A percentile compares a stretch with the other conserved stretches of the same genome.
These are phyloP conservation scores for Tritrichomonas foetus DNA, from an alignment of 208 protist species.

Conservation along the genomic window DNA sequence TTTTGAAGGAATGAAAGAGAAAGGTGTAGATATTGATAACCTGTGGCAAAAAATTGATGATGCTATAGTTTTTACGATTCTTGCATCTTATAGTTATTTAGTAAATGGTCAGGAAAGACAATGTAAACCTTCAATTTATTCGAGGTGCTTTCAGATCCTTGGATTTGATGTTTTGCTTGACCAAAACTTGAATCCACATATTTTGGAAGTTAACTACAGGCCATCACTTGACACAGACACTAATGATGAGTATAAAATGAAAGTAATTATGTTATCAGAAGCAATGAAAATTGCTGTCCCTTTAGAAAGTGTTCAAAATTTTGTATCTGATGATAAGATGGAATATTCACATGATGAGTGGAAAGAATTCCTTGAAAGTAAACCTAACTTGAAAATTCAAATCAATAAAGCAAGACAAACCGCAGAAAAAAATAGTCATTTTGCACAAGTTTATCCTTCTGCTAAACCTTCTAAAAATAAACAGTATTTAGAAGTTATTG, in stretches of 20 bases:
- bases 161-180: conserved; percentile 89
- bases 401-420: no score
- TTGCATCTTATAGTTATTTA: neutral
- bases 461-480: neutral
- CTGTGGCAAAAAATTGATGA: neutral
- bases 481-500: neutral
- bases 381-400: no score
- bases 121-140: neutral
- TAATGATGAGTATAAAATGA: neutral
- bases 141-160: conserved; percentile 80
- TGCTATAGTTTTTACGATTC: neutral
- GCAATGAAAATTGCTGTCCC: neutral
- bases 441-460: neutral
- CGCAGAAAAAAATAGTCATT: neutral
- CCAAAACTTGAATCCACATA: conserved; percentile 75
- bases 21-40: neutral
- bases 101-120: neutral
- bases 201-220: conserved; percentile 90
- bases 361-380: no score
- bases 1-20: neutral
- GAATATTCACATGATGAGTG: no score
- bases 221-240: conserved; percentile 68
- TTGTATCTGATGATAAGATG: neutral
- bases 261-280: neutral
- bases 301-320: neutral